Evolutionary conservation across 148 eudicot genomes (phyloP).

Genomic region (Nepenthes mirabilis): DNA sequence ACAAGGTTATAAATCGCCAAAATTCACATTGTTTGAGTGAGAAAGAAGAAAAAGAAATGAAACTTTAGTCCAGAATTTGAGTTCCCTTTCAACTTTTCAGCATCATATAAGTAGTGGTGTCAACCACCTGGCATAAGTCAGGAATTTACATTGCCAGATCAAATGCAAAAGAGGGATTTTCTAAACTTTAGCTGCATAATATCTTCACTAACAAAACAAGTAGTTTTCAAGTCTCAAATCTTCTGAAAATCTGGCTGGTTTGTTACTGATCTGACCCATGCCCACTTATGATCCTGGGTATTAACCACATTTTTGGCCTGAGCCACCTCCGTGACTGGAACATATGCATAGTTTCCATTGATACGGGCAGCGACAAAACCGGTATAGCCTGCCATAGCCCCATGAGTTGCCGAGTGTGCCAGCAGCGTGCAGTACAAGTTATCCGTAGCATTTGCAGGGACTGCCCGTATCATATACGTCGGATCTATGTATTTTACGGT

Average conservation of each 20-base stretch:
- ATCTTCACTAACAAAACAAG: too few species aligned
- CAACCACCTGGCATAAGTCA: too few species aligned
- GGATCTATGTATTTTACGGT: constrained; percentile 78
- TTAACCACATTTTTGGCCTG: constrained; percentile 36
- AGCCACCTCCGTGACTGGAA: constrained; percentile 58
- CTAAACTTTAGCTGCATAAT: too few species aligned
- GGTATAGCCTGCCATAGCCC: constrained; percentile 66
- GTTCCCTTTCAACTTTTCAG: too few species aligned
- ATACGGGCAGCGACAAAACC: constrained; percentile 60
- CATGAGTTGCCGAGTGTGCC: constrained; percentile 72
- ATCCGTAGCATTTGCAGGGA: constrained; percentile 62
- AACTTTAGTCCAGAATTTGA: too few species aligned
- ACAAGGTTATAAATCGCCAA: too few species aligned
- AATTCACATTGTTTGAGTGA: too few species aligned
- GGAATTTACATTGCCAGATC: too few species aligned
- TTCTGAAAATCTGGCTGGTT: constrained; percentile 59
- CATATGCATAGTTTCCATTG: constrained; percentile 55
- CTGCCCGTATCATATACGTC: constrained; percentile 69
- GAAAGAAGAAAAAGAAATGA: too few species aligned
- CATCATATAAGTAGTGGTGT: too few species aligned
- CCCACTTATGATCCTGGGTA: constrained; percentile 56
- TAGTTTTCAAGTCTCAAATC: not conserved
- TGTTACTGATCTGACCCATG: constrained; percentile 70
- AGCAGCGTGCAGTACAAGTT: constrained; percentile 53
- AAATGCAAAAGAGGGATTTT: too few species aligned